phyloP scores from a whole-genome alignment of 2,329 filamentous ascomycete species.

The Metarhizium guizhouense region DNA sequence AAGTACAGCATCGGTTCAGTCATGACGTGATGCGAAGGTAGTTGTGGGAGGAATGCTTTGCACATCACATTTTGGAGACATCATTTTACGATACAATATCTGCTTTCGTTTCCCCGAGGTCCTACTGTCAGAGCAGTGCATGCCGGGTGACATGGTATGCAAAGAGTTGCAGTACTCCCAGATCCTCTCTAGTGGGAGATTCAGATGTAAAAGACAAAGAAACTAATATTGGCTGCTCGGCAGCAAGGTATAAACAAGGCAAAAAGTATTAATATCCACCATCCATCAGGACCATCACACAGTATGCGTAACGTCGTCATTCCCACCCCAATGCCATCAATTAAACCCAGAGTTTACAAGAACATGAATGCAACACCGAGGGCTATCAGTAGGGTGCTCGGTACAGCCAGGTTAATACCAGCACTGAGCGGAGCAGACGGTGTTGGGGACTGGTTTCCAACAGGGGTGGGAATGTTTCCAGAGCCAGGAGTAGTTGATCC shows the following conservation, averaged over 20 bases:
- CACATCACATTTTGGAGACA: background rate
- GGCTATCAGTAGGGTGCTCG: constrained; percentile 33
- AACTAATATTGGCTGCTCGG: background rate
- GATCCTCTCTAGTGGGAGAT: background rate
- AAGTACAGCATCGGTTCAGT: too few species aligned
- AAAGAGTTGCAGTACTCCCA: background rate
- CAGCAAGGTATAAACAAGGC: constrained; percentile 9
- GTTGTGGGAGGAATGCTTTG: background rate
- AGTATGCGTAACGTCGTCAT: background rate
- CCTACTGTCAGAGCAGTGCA: background rate
- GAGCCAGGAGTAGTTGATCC: background rate
- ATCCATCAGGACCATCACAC: background rate
- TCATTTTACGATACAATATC: too few species aligned
- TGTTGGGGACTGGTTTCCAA: constrained; percentile 1
- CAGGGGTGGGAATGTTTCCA: background rate
- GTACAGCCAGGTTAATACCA: constrained; percentile 25
- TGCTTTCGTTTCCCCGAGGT: background rate
- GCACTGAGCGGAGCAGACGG: constrained; percentile 10
- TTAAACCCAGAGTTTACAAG: constrained; percentile 13
- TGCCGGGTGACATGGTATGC: background rate
- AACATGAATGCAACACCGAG: constrained; percentile 36
- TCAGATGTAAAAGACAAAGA: background rate
- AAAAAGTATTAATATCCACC: constrained; percentile 7
- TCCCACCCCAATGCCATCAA: background rate
- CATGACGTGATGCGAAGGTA: background rate